Conservation (phyloP, 73 alveolate genomes). For the Tetrahymena thermophila region DNA sequence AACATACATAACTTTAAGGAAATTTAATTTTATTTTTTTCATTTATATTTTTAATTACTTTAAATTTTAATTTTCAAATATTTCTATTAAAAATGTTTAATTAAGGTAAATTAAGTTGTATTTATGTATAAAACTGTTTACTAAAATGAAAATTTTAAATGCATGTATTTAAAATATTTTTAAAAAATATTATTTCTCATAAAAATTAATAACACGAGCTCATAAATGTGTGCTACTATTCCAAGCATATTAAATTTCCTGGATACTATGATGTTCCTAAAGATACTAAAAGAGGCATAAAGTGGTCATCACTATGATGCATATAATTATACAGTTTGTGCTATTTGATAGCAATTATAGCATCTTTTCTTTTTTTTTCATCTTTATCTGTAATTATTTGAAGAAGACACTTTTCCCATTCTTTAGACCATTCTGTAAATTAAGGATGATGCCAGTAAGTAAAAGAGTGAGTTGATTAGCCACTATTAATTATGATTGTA, state of each 20-base stretch:
- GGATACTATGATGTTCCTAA: neutral
- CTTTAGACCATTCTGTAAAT: neutral
- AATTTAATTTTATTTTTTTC: no score
- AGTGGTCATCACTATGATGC: neutral
- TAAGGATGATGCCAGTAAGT: neutral
- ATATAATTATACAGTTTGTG: neutral
- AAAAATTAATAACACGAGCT: neutral
- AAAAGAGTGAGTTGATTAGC: neutral
- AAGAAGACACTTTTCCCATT: neutral
- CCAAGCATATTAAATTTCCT: neutral
- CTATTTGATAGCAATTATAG: neutral
- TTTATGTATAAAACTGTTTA: no score
- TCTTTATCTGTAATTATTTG: neutral
- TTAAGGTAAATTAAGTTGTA: no score
- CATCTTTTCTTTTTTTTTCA: neutral
- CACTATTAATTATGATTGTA: neutral
- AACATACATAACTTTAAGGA: no score
- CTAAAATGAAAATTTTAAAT: no score
- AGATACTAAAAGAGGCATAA: neutral
- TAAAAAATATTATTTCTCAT: no score
- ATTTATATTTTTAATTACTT: no score
- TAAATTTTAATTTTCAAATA: no score
- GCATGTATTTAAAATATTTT: no score
- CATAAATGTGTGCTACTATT: neutral
- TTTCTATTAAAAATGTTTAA: no score